Conservation (phyloP, 164 flowering plant genomes). For the Paratinospora sagittata region DNA sequence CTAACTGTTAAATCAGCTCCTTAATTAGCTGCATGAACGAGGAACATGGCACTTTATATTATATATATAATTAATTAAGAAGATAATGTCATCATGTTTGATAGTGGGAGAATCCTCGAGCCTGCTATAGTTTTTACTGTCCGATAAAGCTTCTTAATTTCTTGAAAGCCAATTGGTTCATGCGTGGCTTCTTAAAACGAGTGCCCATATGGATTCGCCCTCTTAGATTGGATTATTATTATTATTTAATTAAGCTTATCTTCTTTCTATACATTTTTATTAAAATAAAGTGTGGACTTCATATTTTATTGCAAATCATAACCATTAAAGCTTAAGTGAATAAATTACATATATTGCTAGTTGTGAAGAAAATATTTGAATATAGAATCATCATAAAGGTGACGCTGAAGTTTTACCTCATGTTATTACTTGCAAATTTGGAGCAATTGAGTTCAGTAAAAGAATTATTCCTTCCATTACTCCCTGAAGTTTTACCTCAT, state of each 20-base stretch:
- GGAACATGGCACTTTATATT: constrained; percentile 1
- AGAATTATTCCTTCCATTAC: no score
- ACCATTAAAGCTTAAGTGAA: neutral
- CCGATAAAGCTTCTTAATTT: neutral
- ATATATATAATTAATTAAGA: no score
- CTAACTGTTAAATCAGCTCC: no score
- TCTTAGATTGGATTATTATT: no score
- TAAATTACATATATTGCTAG: neutral
- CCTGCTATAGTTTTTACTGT: neutral
- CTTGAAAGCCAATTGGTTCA: neutral
- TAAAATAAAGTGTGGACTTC: neutral
- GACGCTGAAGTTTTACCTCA: no score
- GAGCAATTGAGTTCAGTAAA: no score
- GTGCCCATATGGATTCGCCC: no score
- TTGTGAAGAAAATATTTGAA: neutral
- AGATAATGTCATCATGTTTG: neutral
- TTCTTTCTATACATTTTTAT: neutral
- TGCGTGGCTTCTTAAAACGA: neutral
- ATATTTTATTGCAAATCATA: neutral
- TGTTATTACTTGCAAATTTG: no score
- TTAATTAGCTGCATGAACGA: no score
- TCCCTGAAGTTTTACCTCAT: no score
- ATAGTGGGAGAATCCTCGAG: constrained; percentile 1
- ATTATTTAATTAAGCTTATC: no score
- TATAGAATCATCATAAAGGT: neutral